A percentile compares a stretch with the other conserved stretches of the same genome.
These are phyloP conservation scores for Cerioporus squamosus DNA, from an alignment of 1,284 basidiomycete species.

Conservation along the genomic window DNA sequence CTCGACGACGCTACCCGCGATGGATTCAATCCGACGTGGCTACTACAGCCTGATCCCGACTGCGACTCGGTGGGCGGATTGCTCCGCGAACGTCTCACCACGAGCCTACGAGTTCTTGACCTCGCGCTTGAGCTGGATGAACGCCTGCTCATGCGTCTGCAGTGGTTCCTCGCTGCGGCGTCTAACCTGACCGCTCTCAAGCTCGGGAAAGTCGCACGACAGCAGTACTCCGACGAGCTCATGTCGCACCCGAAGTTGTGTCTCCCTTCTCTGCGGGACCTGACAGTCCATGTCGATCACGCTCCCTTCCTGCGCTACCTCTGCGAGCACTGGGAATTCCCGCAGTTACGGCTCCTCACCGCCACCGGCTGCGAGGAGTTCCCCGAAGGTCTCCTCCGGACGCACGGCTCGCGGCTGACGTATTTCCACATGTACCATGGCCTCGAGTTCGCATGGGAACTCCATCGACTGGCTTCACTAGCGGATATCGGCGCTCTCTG, in stretches of 20 bases:
- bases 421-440: constrained; percentile 11
- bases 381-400: constrained; percentile 3
- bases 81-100: not conserved
- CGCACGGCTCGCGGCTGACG: constrained; percentile 11
- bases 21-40: constrained; percentile 12
- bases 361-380: not conserved
- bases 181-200: constrained; percentile 1
- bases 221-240: not conserved
- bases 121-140: constrained; percentile 2
- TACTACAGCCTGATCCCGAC: not conserved
- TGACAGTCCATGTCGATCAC: constrained; percentile 1
- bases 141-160: not conserved
- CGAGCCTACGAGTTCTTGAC: constrained; percentile 5
- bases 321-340: constrained; percentile 3
- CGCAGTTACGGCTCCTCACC: not conserved
- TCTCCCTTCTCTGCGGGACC: constrained; percentile 3
- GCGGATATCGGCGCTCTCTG: constrained; percentile 2
- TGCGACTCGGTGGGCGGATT: not conserved
- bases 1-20: not conserved
- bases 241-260: not conserved
- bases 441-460: not conserved
- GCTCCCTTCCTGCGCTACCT: not conserved
- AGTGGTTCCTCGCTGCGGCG: constrained; percentile 6
- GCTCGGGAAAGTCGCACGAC: not conserved
- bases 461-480: not conserved